Conservation (phyloP, 306 rosid genomes). For the Quercus variabilis region DNA sequence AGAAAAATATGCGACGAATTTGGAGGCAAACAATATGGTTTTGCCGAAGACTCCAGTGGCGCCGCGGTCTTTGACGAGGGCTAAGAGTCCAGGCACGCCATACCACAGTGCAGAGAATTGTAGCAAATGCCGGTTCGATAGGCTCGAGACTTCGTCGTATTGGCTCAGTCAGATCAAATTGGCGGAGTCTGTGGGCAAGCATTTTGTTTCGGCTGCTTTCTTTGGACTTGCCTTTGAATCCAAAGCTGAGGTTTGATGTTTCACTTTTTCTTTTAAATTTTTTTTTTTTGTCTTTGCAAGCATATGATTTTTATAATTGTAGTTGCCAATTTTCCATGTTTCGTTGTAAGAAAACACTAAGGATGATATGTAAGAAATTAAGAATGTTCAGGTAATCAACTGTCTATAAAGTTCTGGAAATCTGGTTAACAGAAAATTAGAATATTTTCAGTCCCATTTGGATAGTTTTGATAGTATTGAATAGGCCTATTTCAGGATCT, state of each 20-base stretch:
- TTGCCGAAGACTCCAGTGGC: constrained; percentile 20
- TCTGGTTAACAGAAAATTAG: too few species aligned
- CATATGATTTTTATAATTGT: too few species aligned
- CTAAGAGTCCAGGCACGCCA: constrained; percentile 12
- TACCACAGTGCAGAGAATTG: constrained; percentile 26
- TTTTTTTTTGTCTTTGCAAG: too few species aligned
- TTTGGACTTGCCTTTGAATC: constrained; percentile 27
- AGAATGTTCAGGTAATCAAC: too few species aligned
- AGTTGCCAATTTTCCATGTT: too few species aligned
- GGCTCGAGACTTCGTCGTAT: constrained; percentile 24
- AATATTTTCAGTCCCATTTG: too few species aligned
- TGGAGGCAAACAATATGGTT: not conserved
- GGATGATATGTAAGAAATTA: too few species aligned
- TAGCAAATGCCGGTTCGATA: constrained; percentile 29
- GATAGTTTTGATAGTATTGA: too few species aligned
- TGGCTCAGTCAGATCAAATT: constrained; percentile 30
- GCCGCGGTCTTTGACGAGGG: not conserved
- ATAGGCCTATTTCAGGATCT: too few species aligned
- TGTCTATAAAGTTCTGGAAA: too few species aligned
- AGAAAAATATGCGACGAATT: not conserved
- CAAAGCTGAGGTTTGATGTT: constrained; percentile 21
- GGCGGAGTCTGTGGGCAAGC: constrained; percentile 30
- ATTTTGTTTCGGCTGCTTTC: constrained; percentile 29
- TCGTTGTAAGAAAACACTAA: too few species aligned
- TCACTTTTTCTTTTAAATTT: not conserved